These are phyloP conservation scores for Fonsecaea multimorphosa DNA, from an alignment of 2,329 filamentous ascomycete species.

Conservation along the genomic window DNA sequence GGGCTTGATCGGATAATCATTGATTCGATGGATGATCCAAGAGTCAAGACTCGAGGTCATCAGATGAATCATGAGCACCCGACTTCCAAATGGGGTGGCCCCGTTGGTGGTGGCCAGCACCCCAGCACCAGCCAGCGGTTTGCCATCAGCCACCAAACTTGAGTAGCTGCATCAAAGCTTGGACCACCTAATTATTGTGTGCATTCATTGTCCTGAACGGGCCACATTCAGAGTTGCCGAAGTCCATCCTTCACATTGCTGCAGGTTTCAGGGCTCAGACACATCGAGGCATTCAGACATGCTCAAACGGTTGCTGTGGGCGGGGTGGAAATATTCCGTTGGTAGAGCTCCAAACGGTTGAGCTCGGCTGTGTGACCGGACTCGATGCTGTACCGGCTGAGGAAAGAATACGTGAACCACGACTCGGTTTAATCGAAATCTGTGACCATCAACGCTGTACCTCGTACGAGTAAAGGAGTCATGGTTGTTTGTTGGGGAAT, in stretches of 20 bases:
- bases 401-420: neutral
- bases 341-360: neutral
- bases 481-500: neutral
- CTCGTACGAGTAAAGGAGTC: no score
- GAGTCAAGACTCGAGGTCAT: constrained; percentile 11
- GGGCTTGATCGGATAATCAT: neutral
- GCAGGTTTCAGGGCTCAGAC: neutral
- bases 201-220: neutral
- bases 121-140: neutral
- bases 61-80: constrained; percentile 1
- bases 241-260: neutral
- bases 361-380: constrained; percentile 17
- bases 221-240: neutral
- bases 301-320: constrained; percentile 15
- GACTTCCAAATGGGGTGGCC: neutral
- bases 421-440: neutral
- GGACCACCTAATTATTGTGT: neutral
- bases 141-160: neutral
- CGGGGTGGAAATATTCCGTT: constrained; percentile 13
- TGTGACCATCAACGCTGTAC: neutral
- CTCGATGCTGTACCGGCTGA: constrained; percentile 11
- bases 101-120: neutral
- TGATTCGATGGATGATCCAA: constrained; percentile 10
- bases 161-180: neutral
- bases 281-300: neutral